Conservation (phyloP, 2,329 filamentous ascomycete species). For the Fusarium nelsonii region DNA sequence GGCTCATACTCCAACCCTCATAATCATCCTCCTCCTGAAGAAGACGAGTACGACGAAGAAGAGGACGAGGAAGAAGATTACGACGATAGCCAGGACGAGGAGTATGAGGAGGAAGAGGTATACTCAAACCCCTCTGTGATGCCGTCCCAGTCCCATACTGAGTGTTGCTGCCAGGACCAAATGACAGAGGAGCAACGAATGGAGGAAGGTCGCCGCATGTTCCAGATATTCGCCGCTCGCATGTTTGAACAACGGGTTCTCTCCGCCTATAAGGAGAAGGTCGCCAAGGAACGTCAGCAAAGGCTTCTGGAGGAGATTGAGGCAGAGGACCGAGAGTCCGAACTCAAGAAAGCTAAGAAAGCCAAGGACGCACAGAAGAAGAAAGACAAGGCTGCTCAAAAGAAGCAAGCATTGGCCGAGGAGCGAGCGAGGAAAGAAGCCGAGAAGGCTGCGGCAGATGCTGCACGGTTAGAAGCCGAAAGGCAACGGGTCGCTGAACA, state of each 20-base stretch:
- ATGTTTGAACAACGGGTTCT: conserved; percentile 99
- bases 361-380: conserved; percentile 94
- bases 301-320: conserved; percentile 92
- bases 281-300: conserved; percentile 90
- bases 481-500: conserved; percentile 84
- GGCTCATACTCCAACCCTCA: conserved; percentile 71
- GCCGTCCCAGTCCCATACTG: conserved; percentile 57
- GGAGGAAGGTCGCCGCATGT: conserved; percentile 98
- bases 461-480: conserved; percentile 79
- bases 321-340: conserved; percentile 81
- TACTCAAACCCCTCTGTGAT: conserved; percentile 59
- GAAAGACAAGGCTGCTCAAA: conserved; percentile 91
- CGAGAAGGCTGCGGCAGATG: conserved; percentile 89
- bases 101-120: conserved; percentile 85
- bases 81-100: conserved; percentile 71
- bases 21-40: conserved; percentile 80
- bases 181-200: conserved; percentile 99
- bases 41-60: conserved; percentile 79
- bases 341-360: conserved; percentile 90
- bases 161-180: conserved; percentile 76
- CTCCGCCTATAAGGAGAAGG: conserved; percentile 97
- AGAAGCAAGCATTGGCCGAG: conserved; percentile 90
- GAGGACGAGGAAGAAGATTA: conserved; percentile 73
- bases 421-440: conserved; percentile 90
- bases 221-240: conserved; percentile 97